Evolutionary conservation across 192 early-diverging fungal species (phyloP), one percentile per base, ranked within the genome.

Genomic region (Gigaspora rosea): DNA sequence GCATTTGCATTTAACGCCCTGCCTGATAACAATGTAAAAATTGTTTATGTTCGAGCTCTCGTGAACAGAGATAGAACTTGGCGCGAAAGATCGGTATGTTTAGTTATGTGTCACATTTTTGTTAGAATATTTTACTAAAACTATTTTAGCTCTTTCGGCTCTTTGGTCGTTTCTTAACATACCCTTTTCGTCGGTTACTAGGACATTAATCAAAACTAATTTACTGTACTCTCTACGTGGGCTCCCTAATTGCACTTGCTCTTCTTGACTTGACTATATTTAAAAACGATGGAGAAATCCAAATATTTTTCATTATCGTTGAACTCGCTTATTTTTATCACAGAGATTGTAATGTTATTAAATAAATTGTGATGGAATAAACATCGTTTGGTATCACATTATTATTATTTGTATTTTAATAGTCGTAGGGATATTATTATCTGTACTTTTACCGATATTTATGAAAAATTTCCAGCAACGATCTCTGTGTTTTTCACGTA

Each of bases 61-160:
- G 72, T 50, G 57, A 36, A 74, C 0, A 62, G 20, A 20, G n/a
- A 74, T 16, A 74, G 35, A 11, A 9, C 57, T 74, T 15, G 15
- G 15, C 58, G 58, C 1, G 58, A 74, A 62, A 74, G 49, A 62
- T 74, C 72, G 20, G 72, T 74, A 74, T 62, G 58, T 74, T 74
- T 74, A 74, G 58, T 41, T 74, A 74, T 3, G 15, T n/a, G 46
- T 27, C 36, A 74, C 46, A 41, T 74, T 59, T 27, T 62, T 22
- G 32, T 74, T n/a, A 48, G 15, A 62, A 61, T 62, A 47, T 74
- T 74, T 62, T 62, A 74, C 72, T 74, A 74, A 74, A 48, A 49
- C 72, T 62, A 16, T 74, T 74, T 74, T 74, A 74, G 32, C 47
- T 1, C n/a, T 27, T 51, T 70, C 15, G 27, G 27, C 27, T 27